phyloP scores from a whole-genome alignment of 257 asterid species.

The Eucommia ulmoides region DNA sequence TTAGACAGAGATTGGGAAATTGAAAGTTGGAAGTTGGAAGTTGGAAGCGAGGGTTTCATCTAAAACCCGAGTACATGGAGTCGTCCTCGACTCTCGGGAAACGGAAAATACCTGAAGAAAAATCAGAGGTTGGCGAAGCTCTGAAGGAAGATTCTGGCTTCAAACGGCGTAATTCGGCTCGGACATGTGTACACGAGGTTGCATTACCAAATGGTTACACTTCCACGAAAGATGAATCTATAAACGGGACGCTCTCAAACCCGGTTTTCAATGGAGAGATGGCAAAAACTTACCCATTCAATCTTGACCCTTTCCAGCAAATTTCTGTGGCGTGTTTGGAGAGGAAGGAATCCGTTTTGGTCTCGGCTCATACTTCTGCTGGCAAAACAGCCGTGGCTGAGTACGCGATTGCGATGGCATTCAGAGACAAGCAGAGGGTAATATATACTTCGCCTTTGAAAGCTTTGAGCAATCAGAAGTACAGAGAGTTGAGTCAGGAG shows the following conservation, averaged over 20 bases:
- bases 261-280: slow-evolving; percentile 54
- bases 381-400: slow-evolving; percentile 99
- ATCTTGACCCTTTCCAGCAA: slow-evolving; percentile 88
- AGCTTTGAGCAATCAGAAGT: slow-evolving; percentile 92
- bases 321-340: slow-evolving; percentile 83
- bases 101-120: slow-evolving; percentile 49
- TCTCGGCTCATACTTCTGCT: slow-evolving; percentile 97
- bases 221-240: slow-evolving; percentile 40
- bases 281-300: slow-evolving; percentile 70
- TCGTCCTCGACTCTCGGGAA: slow-evolving; percentile 34
- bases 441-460: slow-evolving; percentile 87
- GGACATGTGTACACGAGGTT: slow-evolving; percentile 92
- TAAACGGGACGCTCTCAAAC: slow-evolving; percentile 71
- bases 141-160: slow-evolving; percentile 27
- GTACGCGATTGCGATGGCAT: slow-evolving; percentile 93
- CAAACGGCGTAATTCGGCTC: slow-evolving; percentile 38
- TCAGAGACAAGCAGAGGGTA: slow-evolving; percentile 85
- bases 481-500: slow-evolving; percentile 88
- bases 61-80: slow-evolving; percentile 22
- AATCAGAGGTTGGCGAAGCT: slow-evolving; percentile 17
- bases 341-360: slow-evolving; percentile 77
- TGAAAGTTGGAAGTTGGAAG: too few species aligned
- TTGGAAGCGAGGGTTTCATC: too few species aligned
- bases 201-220: slow-evolving; percentile 69
- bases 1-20: too few species aligned